Conservation (phyloP, 129 eudicot species). For the Escallonia herrerae region DNA sequence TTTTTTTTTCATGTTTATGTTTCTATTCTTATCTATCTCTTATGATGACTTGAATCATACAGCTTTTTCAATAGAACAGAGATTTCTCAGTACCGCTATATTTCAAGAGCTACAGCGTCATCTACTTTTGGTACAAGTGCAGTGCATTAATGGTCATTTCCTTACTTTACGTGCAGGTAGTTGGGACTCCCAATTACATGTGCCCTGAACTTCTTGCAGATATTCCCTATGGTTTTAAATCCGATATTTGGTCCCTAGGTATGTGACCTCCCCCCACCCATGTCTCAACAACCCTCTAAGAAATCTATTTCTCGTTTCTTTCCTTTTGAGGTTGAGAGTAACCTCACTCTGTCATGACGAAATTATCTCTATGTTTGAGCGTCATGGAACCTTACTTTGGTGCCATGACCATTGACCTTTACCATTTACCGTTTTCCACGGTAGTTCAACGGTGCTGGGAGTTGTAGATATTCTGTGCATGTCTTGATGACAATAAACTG, state of each 20-base stretch:
- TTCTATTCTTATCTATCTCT: too few relatives aligned
- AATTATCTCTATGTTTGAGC: background rate
- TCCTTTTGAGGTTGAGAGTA: background rate
- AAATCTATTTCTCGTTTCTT: too few relatives aligned
- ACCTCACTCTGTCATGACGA: background rate
- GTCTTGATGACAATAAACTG: too few relatives aligned
- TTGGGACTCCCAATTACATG: constrained; percentile 99
- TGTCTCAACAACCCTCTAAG: too few relatives aligned
- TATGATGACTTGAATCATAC: too few relatives aligned
- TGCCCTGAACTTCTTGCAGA: constrained; percentile 98
- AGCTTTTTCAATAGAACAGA: too few relatives aligned
- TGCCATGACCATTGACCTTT: too few relatives aligned
- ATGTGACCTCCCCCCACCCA: constrained; percentile 15
- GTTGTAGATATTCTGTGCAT: background rate
- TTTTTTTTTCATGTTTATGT: too few relatives aligned
- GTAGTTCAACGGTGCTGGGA: background rate
- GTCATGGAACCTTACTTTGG: too few relatives aligned
- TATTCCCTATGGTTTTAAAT: constrained; percentile 95
- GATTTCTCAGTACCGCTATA: too few relatives aligned
- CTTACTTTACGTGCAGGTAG: constrained; percentile 57
- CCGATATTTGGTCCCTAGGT: constrained; percentile 99
- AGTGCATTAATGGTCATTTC: constrained; percentile 12
- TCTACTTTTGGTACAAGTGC: background rate
- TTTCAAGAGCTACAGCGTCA: background rate
- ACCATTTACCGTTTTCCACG: too few relatives aligned